Conservation (phyloP, 345 rosid species). For the Anacardium occidentale region DNA sequence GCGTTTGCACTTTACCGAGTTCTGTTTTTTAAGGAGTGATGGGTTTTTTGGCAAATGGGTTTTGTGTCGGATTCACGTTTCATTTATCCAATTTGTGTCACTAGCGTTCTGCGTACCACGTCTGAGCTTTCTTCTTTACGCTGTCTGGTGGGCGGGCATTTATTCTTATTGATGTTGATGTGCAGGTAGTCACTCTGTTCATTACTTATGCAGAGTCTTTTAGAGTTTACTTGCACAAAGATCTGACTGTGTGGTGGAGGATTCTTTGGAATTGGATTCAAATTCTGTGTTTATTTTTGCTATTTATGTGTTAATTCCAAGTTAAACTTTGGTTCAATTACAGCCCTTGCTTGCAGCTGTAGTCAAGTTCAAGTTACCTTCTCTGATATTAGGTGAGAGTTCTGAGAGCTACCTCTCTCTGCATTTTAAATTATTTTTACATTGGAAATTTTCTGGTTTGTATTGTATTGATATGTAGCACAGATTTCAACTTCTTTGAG, state of each 20-base stretch:
- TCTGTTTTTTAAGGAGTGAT: background rate
- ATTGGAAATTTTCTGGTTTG: slow-evolving; percentile 3
- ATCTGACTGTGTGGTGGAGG: background rate
- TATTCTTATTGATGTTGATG: slow-evolving; percentile 15
- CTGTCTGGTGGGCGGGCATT: slow-evolving; percentile 22
- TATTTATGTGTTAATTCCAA: slow-evolving; percentile 30
- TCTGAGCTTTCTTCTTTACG: slow-evolving; percentile 16
- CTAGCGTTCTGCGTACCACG: slow-evolving; percentile 28
- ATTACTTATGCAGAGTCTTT: background rate
- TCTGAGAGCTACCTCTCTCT: background rate
- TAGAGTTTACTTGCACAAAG: background rate
- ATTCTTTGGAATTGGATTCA: slow-evolving; percentile 45
- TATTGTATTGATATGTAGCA: background rate
- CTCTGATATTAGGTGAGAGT: slow-evolving; percentile 13
- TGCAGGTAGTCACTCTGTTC: background rate
- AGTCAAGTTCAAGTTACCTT: background rate
- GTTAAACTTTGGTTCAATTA: slow-evolving; percentile 18
- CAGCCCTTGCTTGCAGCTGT: slow-evolving; percentile 17
- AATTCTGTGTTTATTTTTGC: slow-evolving; percentile 22
- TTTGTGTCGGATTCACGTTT: slow-evolving; percentile 48
- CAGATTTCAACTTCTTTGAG: background rate
- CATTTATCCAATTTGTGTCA: slow-evolving; percentile 17
- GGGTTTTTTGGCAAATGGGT: slow-evolving; percentile 20
- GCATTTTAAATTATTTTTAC: background rate
- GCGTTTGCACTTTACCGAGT: background rate